phyloP scores from a whole-genome alignment of 2,329 filamentous ascomycete species.

The Calycina marina region DNA sequence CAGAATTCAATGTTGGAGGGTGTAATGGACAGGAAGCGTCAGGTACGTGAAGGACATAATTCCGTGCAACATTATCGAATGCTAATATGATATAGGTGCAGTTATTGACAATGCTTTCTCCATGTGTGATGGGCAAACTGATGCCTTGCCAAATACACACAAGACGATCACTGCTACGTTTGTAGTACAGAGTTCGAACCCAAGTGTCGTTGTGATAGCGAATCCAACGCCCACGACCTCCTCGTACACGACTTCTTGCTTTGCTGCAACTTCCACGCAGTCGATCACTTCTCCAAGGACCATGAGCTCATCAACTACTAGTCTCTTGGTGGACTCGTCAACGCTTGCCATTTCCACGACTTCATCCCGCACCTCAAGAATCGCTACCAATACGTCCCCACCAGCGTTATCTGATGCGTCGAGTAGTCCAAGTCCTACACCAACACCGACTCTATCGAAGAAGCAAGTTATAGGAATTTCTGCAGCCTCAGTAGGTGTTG shows the following conservation, averaged over 20 bases:
- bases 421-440: constrained; percentile 11
- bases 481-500: constrained; percentile 35
- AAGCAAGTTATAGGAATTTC: constrained; percentile 42
- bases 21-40: constrained; percentile 34
- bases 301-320: neutral
- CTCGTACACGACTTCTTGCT: constrained; percentile 11
- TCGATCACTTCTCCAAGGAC: constrained; percentile 4
- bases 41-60: constrained; percentile 11
- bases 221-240: constrained; percentile 10
- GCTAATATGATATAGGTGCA: constrained; percentile 22
- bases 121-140: constrained; percentile 39
- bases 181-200: constrained; percentile 25
- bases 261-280: constrained; percentile 5
- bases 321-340: neutral
- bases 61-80: neutral
- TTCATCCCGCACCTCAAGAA: constrained; percentile 5
- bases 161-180: constrained; percentile 42
- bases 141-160: constrained; percentile 42
- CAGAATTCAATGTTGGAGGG: constrained; percentile 31
- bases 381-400: constrained; percentile 6
- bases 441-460: constrained; percentile 8
- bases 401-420: constrained; percentile 5
- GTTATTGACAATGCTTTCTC: constrained; percentile 35
- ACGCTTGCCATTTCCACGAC: constrained; percentile 3
- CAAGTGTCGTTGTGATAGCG: constrained; percentile 22